phyloP scores from a whole-genome alignment of 495 filamentous ascomycete species.

The Penicillium flavigenum region DNA sequence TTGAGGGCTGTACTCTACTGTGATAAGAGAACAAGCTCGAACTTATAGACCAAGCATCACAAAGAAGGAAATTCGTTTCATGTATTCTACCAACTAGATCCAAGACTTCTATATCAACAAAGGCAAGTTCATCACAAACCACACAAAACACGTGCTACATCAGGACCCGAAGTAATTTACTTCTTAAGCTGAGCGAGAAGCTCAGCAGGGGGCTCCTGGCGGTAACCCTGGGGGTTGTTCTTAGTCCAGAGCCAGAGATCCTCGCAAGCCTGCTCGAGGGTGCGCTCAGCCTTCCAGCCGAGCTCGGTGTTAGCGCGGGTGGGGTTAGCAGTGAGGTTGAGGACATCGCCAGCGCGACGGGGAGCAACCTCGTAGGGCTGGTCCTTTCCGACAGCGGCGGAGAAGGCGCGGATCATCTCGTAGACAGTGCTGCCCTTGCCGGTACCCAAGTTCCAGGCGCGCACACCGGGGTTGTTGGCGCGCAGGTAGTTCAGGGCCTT shows the following conservation, averaged over 20 bases:
- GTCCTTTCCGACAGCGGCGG: slow-evolving; percentile 75
- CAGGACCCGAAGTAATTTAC: slow-evolving; percentile 24
- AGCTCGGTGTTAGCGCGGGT: slow-evolving; percentile 83
- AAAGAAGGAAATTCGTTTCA: slow-evolving; percentile 48
- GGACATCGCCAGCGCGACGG: slow-evolving; percentile 82
- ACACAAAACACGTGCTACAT: neutral
- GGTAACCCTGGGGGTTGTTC: slow-evolving; percentile 95
- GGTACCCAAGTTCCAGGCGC: slow-evolving; percentile 97
- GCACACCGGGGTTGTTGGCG: slow-evolving; percentile 83
- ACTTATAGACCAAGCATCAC: slow-evolving; percentile 2
- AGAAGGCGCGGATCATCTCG: slow-evolving; percentile 97
- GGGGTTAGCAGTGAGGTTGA: slow-evolving; percentile 93
- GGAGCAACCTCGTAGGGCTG: slow-evolving; percentile 84
- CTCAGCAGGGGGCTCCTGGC: slow-evolving; percentile 82
- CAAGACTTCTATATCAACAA: slow-evolving; percentile 27
- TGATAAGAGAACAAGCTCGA: neutral
- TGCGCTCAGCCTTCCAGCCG: slow-evolving; percentile 85
- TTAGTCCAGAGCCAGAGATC: slow-evolving; percentile 94
- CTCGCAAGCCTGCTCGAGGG: slow-evolving; percentile 87
- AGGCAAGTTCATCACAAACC: slow-evolving; percentile 6
- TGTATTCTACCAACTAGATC: slow-evolving; percentile 30
- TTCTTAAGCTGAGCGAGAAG: slow-evolving; percentile 73
- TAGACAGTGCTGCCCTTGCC: slow-evolving; percentile 93
- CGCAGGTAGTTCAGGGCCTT: slow-evolving; percentile 91
- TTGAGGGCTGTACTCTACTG: neutral